These are phyloP conservation scores for Coelastrella sp. DNA, from an alignment of 139 green algal genomes.

Conservation along the genomic window DNA sequence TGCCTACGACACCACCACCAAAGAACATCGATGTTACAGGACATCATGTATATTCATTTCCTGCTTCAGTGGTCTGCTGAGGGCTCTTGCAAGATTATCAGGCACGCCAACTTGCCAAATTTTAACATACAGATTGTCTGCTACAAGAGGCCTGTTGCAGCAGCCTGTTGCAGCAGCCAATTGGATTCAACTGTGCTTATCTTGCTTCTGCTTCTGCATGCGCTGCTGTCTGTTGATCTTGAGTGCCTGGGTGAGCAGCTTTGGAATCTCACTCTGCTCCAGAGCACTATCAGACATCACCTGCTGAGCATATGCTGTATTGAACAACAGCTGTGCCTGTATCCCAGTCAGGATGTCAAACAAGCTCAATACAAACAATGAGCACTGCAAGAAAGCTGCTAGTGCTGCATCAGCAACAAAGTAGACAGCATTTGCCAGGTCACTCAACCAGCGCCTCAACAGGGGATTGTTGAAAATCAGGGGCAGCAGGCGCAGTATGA, in stretches of 20 bases:
- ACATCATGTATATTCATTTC: no score
- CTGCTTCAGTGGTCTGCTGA: no score
- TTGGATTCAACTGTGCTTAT: no score
- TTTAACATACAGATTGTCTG: no score
- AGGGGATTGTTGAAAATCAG: slow-evolving; percentile 20
- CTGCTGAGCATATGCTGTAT: slow-evolving; percentile 36
- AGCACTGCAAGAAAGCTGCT: slow-evolving; percentile 60
- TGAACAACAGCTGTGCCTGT: slow-evolving; percentile 70
- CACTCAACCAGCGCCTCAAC: not conserved
- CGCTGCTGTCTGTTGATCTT: slow-evolving; percentile 1
- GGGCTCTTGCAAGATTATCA: no score
- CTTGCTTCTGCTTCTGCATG: not conserved
- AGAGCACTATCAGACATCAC: slow-evolving; percentile 12
- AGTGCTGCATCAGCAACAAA: slow-evolving; percentile 68
- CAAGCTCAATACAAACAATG: slow-evolving; percentile 73
- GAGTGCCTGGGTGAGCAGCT: slow-evolving; percentile 4
- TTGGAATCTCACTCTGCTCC: slow-evolving; percentile 2
- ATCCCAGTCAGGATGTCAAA: slow-evolving; percentile 62
- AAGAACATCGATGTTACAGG: no score
- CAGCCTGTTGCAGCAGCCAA: not conserved
- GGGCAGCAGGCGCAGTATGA: slow-evolving; percentile 28
- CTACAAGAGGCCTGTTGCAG: no score
- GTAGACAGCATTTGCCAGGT: slow-evolving; percentile 52
- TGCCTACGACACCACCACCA: no score
- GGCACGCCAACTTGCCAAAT: no score